Evolutionary conservation across 305 asterid species (phyloP).

Genomic region (Fraxinus floribunda): DNA sequence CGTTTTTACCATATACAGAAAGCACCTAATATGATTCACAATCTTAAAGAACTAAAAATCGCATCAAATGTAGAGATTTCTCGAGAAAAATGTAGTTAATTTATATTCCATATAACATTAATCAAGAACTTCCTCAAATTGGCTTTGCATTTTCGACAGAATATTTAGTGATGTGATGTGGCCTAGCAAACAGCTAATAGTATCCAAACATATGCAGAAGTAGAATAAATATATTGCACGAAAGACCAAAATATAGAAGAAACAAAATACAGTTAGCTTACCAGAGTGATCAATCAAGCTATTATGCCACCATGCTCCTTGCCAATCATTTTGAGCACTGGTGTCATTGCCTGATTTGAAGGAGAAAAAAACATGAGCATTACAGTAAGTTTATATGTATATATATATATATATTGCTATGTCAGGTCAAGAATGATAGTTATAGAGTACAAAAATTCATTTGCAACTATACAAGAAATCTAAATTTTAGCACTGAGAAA

Average conservation of each 20-base stretch:
- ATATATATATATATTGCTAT: neutral
- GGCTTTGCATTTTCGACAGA: neutral
- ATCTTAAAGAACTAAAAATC: neutral
- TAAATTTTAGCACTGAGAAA: neutral
- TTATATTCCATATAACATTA: neutral
- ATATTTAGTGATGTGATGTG: neutral
- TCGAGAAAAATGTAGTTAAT: neutral
- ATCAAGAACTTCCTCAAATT: neutral
- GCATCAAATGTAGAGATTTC: neutral
- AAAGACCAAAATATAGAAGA: constrained; percentile 14
- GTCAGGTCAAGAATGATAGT: neutral
- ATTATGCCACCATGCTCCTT: constrained; percentile 75
- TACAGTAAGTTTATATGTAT: neutral
- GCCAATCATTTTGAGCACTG: constrained; percentile 65
- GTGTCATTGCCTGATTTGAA: constrained; percentile 45
- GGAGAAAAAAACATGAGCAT: constrained; percentile 17
- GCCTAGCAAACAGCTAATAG: neutral
- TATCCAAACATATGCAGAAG: neutral
- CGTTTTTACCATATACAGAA: neutral
- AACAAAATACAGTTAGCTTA: constrained; percentile 19
- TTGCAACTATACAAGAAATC: constrained; percentile 4
- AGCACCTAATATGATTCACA: neutral
- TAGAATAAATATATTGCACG: neutral
- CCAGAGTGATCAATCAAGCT: constrained; percentile 52
- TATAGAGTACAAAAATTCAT: neutral